Conservation (phyloP, 192 early-diverging fungal species). For the Bifiguratus adelaidae region DNA sequence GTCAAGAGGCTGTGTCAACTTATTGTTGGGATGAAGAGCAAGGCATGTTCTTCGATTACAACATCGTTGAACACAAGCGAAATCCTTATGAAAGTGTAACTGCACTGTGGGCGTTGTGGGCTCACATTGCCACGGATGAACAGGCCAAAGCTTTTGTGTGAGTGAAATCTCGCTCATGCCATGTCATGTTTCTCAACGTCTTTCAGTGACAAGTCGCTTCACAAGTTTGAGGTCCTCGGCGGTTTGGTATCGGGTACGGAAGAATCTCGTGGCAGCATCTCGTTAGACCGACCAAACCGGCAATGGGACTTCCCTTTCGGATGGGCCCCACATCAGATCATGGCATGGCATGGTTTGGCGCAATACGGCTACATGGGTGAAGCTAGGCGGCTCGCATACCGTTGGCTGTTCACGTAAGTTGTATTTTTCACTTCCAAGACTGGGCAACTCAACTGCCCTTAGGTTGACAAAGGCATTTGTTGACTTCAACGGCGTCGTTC, state of each 20-base stretch:
- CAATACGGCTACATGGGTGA: constrained; percentile 70
- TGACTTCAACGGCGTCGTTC: constrained; percentile 94
- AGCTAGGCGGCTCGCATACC: constrained; percentile 74
- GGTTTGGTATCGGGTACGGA: constrained; percentile 91
- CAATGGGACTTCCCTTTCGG: constrained; percentile 95
- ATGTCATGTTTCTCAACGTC: not conserved
- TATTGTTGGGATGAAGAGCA: constrained; percentile 79
- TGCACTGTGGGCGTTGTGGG: constrained; percentile 88
- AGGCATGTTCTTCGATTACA: constrained; percentile 84
- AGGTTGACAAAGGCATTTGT: constrained; percentile 90
- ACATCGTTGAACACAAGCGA: constrained; percentile 54
- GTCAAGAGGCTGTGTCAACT: constrained; percentile 56
- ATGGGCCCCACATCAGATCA: constrained; percentile 99
- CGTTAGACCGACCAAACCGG: constrained; percentile 77
- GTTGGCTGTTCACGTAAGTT: constrained; percentile 84
- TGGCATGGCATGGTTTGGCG: constrained; percentile 86
- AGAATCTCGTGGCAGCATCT: constrained; percentile 71
- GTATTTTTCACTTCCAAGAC: not conserved
- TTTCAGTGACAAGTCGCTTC: constrained; percentile 33
- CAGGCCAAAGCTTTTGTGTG: constrained; percentile 73
- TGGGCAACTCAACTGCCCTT: not conserved
- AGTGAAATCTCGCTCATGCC: constrained; percentile 2
- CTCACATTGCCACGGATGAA: constrained; percentile 57
- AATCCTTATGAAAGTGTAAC: constrained; percentile 84
- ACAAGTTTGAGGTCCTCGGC: constrained; percentile 81